Conservation (phyloP, 805 yeast genomes). For the Candida fluviatilis region DNA sequence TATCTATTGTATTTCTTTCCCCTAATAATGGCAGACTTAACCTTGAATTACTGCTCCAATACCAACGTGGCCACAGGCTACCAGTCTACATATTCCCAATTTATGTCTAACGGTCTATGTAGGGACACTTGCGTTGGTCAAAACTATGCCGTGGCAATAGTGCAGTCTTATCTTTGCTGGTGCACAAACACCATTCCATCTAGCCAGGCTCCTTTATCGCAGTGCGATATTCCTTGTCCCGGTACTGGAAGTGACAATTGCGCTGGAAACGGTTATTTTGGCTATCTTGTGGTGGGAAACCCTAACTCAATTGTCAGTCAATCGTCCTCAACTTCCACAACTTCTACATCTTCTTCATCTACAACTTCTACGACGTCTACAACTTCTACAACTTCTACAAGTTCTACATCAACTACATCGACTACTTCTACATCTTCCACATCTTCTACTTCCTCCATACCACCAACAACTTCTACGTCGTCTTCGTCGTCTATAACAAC, state of each 20-base stretch:
- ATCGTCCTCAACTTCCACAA: conserved; percentile 9
- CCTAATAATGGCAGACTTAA: too few relatives aligned
- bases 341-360: conserved; percentile 14
- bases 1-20: too few relatives aligned
- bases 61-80: conserved; percentile 16
- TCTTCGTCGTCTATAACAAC: conserved; percentile 12
- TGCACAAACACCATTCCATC: conserved; percentile 54
- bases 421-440: conserved; percentile 10
- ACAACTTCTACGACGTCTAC: conserved; percentile 16
- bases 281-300: conserved; percentile 42
- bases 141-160: conserved; percentile 51
- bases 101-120: conserved; percentile 52
- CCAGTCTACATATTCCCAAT: conserved; percentile 8
- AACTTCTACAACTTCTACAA: conserved; percentile 6
- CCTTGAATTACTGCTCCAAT: conserved; percentile 18
- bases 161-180: conserved; percentile 54
- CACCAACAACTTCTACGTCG: conserved; percentile 14
- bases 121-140: conserved; percentile 34
- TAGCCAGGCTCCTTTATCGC: conserved; percentile 26
- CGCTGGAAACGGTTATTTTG: conserved; percentile 45
- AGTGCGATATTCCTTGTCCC: conserved; percentile 41
- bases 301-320: conserved; percentile 14
- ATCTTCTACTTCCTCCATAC: conserved; percentile 11
- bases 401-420: conserved; percentile 9
- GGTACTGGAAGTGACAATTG: conserved; percentile 40